These are phyloP conservation scores for Pyrenophora seminiperda DNA, from an alignment of 2,329 filamentous ascomycete species.

Conservation along the genomic window DNA sequence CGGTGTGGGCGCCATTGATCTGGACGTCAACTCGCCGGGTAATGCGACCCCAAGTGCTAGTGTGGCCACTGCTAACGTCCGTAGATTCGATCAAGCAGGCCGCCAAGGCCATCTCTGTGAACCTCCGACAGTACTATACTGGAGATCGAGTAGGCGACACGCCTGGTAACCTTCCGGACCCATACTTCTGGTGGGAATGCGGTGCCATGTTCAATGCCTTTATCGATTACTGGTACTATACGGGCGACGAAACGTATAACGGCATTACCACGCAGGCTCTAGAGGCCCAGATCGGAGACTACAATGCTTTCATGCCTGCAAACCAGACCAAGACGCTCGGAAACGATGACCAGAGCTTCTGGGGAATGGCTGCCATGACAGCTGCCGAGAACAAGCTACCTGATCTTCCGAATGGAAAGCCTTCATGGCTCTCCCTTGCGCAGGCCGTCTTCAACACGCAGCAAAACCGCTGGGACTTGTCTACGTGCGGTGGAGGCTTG, in stretches of 20 bases:
- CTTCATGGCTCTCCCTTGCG: constrained; percentile 70
- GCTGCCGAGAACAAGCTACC: constrained; percentile 60
- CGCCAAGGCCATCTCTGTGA: constrained; percentile 64
- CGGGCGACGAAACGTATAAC: constrained; percentile 49
- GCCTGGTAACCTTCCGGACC: constrained; percentile 60
- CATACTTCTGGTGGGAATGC: constrained; percentile 53
- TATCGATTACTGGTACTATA: constrained; percentile 53
- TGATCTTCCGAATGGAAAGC: constrained; percentile 53
- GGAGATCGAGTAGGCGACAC: constrained; percentile 65
- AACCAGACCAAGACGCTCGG: constrained; percentile 65
- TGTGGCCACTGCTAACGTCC: constrained; percentile 18
- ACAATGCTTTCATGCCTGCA: constrained; percentile 77
- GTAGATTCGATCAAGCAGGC: constrained; percentile 67
- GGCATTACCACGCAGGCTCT: constrained; percentile 59
- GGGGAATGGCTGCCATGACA: constrained; percentile 63
- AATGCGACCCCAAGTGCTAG: constrained; percentile 9
- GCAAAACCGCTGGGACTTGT: constrained; percentile 69
- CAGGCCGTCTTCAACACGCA: constrained; percentile 77
- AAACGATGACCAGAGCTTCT: constrained; percentile 65
- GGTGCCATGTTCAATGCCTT: constrained; percentile 49
- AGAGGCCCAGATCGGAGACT: constrained; percentile 73
- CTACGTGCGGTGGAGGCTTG: constrained; percentile 72
- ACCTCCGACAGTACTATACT: constrained; percentile 67
- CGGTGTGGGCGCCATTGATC: constrained; percentile 38
- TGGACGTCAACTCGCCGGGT: constrained; percentile 41